Evolutionary conservation across 208 protist species (phyloP).

Genomic region (Trichomonas tenax): DNA sequence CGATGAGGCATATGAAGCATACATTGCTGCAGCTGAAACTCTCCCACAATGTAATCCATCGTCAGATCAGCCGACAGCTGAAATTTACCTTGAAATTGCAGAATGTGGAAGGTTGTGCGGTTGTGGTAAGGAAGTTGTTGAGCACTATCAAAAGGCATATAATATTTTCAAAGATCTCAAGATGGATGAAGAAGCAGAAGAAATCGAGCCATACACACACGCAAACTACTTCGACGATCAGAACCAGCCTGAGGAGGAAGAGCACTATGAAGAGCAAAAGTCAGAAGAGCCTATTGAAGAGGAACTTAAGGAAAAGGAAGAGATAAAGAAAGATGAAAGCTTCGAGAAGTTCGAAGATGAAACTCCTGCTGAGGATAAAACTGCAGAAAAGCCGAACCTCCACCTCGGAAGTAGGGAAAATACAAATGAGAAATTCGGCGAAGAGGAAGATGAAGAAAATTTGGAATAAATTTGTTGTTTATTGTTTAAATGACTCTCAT

Average conservation of each 20-base stretch:
- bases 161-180: background rate
- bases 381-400: background rate
- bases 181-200: background rate
- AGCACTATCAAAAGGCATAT: background rate
- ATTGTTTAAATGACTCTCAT: no score
- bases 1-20: background rate
- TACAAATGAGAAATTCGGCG: background rate
- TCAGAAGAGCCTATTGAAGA: background rate
- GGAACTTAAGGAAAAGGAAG: background rate
- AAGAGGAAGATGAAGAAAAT: background rate
- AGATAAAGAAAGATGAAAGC: background rate
- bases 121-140: background rate
- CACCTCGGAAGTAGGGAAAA: background rate
- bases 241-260: background rate
- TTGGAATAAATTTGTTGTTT: background rate
- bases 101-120: background rate
- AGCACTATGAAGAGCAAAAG: background rate
- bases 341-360: background rate
- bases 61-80: background rate
- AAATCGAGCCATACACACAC: background rate
- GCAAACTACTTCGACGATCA: background rate
- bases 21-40: background rate
- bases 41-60: background rate
- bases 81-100: background rate
- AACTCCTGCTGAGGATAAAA: no score